Conservation (phyloP, 441 rosid genomes). For the Brassica balearica region DNA sequence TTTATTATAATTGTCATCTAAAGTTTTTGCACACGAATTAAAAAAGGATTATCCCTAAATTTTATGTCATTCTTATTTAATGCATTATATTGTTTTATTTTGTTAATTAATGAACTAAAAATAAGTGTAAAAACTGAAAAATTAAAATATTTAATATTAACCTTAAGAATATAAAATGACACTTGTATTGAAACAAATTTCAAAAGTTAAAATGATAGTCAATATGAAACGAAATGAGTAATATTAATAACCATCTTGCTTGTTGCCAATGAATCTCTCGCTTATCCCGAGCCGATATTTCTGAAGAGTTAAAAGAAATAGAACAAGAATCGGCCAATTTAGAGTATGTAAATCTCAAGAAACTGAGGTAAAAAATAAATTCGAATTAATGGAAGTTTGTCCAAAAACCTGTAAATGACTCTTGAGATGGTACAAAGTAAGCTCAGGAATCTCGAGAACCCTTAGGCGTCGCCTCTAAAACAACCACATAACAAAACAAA, state of each 20-base stretch:
- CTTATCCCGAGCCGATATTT: constrained; percentile 9
- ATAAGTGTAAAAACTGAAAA: no score
- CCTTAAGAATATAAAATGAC: no score
- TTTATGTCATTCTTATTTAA: no score
- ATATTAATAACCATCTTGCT: constrained; percentile 9
- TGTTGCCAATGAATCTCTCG: background rate
- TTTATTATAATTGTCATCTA: no score
- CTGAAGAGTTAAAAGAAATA: background rate
- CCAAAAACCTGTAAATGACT: constrained; percentile 10
- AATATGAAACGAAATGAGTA: no score
- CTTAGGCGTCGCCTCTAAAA: constrained; percentile 20
- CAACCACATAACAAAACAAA: background rate
- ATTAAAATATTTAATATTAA: no score
- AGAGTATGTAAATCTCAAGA: background rate
- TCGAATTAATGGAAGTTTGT: background rate
- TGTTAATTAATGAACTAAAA: no score
- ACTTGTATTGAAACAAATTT: no score
- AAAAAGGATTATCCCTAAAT: no score
- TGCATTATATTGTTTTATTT: no score
- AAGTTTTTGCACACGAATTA: no score
- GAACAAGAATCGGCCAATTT: background rate
- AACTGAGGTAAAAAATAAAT: background rate
- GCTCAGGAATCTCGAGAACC: constrained; percentile 87
- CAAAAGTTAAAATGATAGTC: no score
- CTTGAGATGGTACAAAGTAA: constrained; percentile 52